phyloP scores from a whole-genome alignment of 768 basidiomycete species.

The Leccinum obscurum region DNA sequence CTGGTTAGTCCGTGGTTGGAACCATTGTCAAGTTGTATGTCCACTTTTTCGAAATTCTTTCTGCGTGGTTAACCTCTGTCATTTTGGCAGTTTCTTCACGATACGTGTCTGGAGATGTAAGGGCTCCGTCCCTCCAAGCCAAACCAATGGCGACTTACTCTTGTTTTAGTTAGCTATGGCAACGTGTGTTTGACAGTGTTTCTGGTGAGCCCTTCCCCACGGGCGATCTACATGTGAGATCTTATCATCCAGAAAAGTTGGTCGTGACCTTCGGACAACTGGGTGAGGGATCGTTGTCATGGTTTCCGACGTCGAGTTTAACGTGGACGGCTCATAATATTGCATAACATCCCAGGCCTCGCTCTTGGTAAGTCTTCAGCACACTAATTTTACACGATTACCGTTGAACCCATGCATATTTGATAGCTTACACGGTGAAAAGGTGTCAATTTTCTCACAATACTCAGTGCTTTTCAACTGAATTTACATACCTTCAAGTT shows the following conservation, averaged over 20 bases:
- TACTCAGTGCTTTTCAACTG: neutral
- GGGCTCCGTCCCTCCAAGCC: conserved; percentile 15
- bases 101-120: conserved; percentile 66
- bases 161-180: conserved; percentile 51
- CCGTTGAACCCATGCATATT: conserved; percentile 3
- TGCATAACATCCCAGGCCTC: conserved; percentile 27
- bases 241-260: conserved; percentile 34
- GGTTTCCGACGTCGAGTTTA: neutral
- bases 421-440: conserved; percentile 45
- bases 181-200: conserved; percentile 46
- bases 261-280: conserved; percentile 51
- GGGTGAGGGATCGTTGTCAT: conserved; percentile 33
- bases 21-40: conserved; percentile 57
- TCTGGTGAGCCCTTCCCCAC: conserved; percentile 40
- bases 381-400: neutral
- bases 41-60: neutral
- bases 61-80: neutral
- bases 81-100: conserved; percentile 46
- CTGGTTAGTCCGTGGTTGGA: conserved; percentile 49
- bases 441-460: conserved; percentile 33
- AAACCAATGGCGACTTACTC: neutral
- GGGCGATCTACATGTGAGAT: neutral
- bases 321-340: conserved; percentile 6
- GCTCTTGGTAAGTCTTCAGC: conserved; percentile 38
- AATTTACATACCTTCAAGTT: conserved; percentile 27